phyloP scores from a whole-genome alignment of 164 flowering plant species.

The Echeveria elegans region DNA sequence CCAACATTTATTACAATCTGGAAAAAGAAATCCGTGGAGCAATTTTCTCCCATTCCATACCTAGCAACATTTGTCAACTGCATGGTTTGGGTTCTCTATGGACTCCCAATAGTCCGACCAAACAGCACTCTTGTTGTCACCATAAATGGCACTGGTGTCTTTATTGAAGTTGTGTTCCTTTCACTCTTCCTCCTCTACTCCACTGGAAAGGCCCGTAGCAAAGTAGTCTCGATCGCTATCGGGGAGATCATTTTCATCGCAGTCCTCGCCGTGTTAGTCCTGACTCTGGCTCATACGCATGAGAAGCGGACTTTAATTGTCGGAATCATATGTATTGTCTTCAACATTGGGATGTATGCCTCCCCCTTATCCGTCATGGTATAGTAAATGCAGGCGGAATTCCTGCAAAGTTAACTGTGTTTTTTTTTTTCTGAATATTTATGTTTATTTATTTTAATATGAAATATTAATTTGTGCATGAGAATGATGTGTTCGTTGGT shows the following conservation, averaged over 20 bases:
- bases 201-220: background rate
- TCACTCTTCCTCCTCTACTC: background rate
- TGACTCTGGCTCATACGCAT: background rate
- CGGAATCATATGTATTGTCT: background rate
- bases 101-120: slow-evolving; percentile 17
- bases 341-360: background rate
- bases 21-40: slow-evolving; percentile 31
- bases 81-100: slow-evolving; percentile 33
- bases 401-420: background rate
- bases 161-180: background rate
- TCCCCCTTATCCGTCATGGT: background rate
- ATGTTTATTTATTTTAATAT: too few relatives aligned
- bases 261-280: background rate
- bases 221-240: background rate
- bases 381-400: background rate
- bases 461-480: background rate
- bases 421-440: too few relatives aligned
- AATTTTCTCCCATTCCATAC: slow-evolving; percentile 25
- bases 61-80: slow-evolving; percentile 28
- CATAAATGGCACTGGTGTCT: background rate
- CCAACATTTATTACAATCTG: slow-evolving; percentile 32
- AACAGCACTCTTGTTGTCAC: background rate
- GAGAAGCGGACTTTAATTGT: background rate
- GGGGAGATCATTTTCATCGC: background rate
- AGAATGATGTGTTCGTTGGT: background rate